Evolutionary conservation across 2,329 filamentous ascomycete species (phyloP), one percentile per base, ranked within the genome.

Genomic region (Thermothelomyces thermophilus): DNA sequence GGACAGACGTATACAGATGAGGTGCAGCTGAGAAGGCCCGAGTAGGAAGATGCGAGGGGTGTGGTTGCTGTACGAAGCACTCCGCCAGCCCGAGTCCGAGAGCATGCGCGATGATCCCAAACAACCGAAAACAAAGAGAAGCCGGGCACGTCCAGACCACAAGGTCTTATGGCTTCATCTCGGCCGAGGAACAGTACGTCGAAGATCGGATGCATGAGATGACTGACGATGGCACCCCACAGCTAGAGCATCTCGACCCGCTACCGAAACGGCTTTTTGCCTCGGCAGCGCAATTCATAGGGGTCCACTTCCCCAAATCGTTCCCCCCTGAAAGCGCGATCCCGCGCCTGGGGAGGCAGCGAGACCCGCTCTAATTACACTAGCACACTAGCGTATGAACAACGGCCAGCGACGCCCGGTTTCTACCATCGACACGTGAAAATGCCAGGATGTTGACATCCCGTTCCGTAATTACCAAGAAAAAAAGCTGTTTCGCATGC

Each of bases 231-330:
- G 34, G 39, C 44, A 46, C 53, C 53, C 52, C 55, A 53, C 55
- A 34, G 28, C 22, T 24, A 22, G 19, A 39, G 20, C 14, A 30
- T 9, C 30, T 9, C 30, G 19, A 46, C 19, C 40, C 41, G 44
- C 31, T 46, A 28, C 19, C 30, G 19, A 22, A 45, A 43, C 50
- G 30, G 37, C 14, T 41, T 50, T 50, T 51, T 57, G 56, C 56
- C 56, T 58, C 56, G 56, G 56, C 55, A 50, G 42, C 20, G 34
- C 45, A 36, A 51, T 35, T 43, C n/a, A 34, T 39, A 7, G 14
- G 33, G 51, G 8, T 31, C 54, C 54, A 56, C 53, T 51, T 50
- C 33, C 51, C 56, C 52, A 52, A 47, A 43, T 34, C 43, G 42
- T 46, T 8, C 11, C 5, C 37, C 50, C 50, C 52, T 50, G 48